Conservation (phyloP, 2,329 filamentous ascomycete species). For the Geosmithia flava region DNA sequence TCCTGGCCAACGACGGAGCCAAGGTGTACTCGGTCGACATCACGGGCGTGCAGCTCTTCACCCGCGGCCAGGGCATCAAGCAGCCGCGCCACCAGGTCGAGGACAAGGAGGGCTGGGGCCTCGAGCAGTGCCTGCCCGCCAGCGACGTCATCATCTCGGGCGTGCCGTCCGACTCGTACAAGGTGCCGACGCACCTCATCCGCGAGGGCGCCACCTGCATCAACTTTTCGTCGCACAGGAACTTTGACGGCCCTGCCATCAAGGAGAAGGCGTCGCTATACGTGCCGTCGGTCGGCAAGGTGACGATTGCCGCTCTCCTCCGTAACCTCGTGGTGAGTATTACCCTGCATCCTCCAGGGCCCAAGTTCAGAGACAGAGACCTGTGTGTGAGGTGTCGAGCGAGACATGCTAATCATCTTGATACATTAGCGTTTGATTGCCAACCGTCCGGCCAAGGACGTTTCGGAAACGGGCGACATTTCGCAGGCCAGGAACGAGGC, state of each 20-base stretch:
- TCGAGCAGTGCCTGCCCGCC: slow-evolving; percentile 72
- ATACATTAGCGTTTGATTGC: slow-evolving; percentile 33
- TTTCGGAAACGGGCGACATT: slow-evolving; percentile 11
- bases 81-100: slow-evolving; percentile 77
- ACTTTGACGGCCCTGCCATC: slow-evolving; percentile 73
- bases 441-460: slow-evolving; percentile 29
- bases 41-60: slow-evolving; percentile 84
- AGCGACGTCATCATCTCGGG: slow-evolving; percentile 94
- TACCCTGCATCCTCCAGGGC: no score
- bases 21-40: slow-evolving; percentile 92
- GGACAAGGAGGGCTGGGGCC: slow-evolving; percentile 65
- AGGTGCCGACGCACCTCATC: slow-evolving; percentile 74
- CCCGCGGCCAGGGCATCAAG: slow-evolving; percentile 75
- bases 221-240: slow-evolving; percentile 94
- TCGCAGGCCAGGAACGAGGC: slow-evolving; percentile 25
- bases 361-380: no score
- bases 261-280: slow-evolving; percentile 97
- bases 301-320: slow-evolving; percentile 85
- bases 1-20: slow-evolving; percentile 92
- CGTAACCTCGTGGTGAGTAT: slow-evolving; percentile 72
- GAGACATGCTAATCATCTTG: neutral
- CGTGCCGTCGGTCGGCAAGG: slow-evolving; percentile 92
- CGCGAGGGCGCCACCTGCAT: slow-evolving; percentile 93
- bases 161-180: slow-evolving; percentile 78
- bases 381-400: no score